These are phyloP conservation scores for Solanum pinnatisectum DNA, from an alignment of 257 asterid species.

Conservation along the genomic window DNA sequence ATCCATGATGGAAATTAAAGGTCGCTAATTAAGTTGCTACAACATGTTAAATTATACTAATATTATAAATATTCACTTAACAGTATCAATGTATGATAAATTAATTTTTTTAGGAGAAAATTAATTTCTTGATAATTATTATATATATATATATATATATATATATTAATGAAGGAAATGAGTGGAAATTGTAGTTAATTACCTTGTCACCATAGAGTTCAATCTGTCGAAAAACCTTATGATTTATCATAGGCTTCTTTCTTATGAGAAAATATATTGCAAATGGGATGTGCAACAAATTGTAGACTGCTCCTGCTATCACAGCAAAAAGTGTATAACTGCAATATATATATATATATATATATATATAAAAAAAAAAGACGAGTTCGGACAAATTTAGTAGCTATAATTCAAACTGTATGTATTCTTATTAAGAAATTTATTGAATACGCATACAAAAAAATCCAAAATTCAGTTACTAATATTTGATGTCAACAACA, in stretches of 20 bases:
- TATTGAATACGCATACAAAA: not conserved
- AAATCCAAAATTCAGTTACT: not conserved
- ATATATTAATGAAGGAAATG: too few relatives aligned
- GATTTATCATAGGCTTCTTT: not conserved
- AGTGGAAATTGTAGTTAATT: not conserved
- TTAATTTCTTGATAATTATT: not conserved
- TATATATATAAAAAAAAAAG: not conserved
- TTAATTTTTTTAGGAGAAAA: not conserved
- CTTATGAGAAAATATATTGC: not conserved
- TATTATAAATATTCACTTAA: too few relatives aligned
- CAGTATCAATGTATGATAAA: not conserved
- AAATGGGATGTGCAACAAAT: not conserved
- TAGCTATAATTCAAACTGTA: not conserved
- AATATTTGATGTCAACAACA: not conserved
- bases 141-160: too few relatives aligned
- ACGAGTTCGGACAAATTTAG: not conserved
- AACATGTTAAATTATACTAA: not conserved
- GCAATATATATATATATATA: not conserved
- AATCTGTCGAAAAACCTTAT: not conserved
- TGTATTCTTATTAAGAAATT: not conserved
- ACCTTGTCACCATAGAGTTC: conserved; percentile 11
- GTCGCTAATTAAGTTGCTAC: too few relatives aligned
- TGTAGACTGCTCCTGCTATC: not conserved
- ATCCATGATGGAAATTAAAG: not conserved
- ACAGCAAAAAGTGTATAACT: conserved; percentile 1